phyloP scores from a whole-genome alignment of 768 basidiomycete species.

The Cystofilobasidium capitatum region DNA sequence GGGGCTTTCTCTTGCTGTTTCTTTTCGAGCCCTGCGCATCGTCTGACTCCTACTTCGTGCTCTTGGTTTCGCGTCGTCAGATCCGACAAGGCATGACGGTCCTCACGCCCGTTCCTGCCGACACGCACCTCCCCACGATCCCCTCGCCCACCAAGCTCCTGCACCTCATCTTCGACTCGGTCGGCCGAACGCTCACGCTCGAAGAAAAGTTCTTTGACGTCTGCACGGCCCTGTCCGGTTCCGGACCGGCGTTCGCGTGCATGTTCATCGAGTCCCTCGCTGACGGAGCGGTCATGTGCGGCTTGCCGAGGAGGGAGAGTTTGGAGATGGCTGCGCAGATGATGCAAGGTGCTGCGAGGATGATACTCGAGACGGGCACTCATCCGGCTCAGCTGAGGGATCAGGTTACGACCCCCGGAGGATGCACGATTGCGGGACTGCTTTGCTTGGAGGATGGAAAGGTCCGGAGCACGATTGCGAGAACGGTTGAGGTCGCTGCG shows the following conservation, averaged over 20 bases:
- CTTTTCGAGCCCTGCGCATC: too few species aligned
- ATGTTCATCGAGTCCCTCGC: slow-evolving; percentile 97
- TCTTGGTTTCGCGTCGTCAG: slow-evolving; percentile 44
- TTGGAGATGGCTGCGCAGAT: slow-evolving; percentile 92
- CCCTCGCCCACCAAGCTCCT: slow-evolving; percentile 60
- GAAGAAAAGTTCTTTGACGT: slow-evolving; percentile 99
- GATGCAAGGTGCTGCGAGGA: slow-evolving; percentile 89
- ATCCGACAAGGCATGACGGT: slow-evolving; percentile 99
- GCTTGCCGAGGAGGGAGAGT: slow-evolving; percentile 83
- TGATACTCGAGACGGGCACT: slow-evolving; percentile 76
- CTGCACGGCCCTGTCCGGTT: slow-evolving; percentile 89
- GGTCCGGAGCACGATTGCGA: slow-evolving; percentile 86
- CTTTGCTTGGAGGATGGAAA: slow-evolving; percentile 87
- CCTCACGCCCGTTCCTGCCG: slow-evolving; percentile 55
- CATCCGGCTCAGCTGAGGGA: slow-evolving; percentile 97
- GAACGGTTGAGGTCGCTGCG: slow-evolving; percentile 87
- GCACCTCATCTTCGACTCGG: slow-evolving; percentile 89
- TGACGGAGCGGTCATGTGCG: slow-evolving; percentile 99
- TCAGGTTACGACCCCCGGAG: slow-evolving; percentile 94
- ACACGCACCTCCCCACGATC: slow-evolving; percentile 45
- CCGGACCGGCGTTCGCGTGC: slow-evolving; percentile 93
- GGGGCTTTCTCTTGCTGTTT: too few species aligned
- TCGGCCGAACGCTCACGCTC: slow-evolving; percentile 87
- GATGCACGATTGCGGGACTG: slow-evolving; percentile 96
- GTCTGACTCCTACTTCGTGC: not conserved